These are phyloP conservation scores for Hypsizygus marmoreus DNA, from an alignment of 768 basidiomycete species.

Conservation along the genomic window DNA sequence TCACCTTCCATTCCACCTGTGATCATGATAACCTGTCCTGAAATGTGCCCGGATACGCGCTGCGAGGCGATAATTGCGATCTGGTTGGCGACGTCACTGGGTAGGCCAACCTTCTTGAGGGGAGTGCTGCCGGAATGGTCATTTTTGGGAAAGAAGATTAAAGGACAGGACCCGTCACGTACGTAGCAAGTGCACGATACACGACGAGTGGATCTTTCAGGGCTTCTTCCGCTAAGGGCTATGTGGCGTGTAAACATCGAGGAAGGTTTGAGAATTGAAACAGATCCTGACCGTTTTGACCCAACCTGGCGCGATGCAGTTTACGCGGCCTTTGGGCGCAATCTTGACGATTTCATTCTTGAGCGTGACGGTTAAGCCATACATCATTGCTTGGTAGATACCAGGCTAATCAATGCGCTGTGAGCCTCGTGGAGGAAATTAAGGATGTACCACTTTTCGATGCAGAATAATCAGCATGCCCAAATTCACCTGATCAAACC, in stretches of 20 bases:
- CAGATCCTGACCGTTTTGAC: constrained; percentile 45
- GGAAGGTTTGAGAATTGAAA: background rate
- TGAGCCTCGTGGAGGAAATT: no score
- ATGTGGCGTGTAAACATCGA: background rate
- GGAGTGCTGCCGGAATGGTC: constrained; percentile 57
- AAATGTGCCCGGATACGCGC: constrained; percentile 66
- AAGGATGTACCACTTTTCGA: constrained; percentile 61
- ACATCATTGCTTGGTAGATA: constrained; percentile 59
- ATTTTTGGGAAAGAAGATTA: background rate
- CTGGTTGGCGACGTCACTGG: constrained; percentile 66
- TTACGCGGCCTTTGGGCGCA: constrained; percentile 71
- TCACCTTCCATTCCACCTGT: constrained; percentile 80
- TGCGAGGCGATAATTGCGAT: constrained; percentile 62
- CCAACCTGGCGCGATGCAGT: constrained; percentile 71
- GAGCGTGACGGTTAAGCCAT: constrained; percentile 64
- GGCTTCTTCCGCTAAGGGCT: constrained; percentile 58
- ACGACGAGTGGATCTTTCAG: constrained; percentile 56
- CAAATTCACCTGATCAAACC: constrained; percentile 45
- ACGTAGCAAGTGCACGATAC: constrained; percentile 71
- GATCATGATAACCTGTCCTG: constrained; percentile 71
- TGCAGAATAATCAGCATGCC: constrained; percentile 66
- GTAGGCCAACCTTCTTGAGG: constrained; percentile 65
- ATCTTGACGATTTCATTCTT: constrained; percentile 84
- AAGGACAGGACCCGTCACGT: constrained; percentile 21
- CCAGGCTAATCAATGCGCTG: background rate